Conservation (phyloP, 164 flowering plant species). For the Amborella trichopoda region DNA sequence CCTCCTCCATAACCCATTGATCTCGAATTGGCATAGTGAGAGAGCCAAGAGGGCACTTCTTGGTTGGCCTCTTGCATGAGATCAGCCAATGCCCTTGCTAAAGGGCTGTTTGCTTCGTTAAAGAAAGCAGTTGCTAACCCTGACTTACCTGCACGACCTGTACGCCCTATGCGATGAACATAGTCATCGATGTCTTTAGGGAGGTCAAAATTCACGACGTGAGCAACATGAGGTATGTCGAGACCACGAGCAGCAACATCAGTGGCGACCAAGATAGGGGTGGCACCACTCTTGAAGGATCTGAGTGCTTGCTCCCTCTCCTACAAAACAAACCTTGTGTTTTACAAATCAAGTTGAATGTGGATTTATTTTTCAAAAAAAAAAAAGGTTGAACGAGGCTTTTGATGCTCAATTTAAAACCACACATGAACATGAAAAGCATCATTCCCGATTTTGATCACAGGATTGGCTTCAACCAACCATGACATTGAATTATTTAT, state of each 20-base stretch:
- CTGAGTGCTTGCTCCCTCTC: slow-evolving; percentile 50
- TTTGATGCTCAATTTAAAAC: no score
- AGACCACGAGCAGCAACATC: slow-evolving; percentile 70
- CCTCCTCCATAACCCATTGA: slow-evolving; percentile 20
- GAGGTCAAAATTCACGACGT: slow-evolving; percentile 64
- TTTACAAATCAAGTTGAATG: no score
- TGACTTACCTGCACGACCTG: slow-evolving; percentile 66
- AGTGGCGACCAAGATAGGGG: slow-evolving; percentile 61
- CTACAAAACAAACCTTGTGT: no score
- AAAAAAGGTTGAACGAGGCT: no score
- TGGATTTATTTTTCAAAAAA: no score
- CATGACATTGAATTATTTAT: no score
- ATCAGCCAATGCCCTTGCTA: slow-evolving; percentile 40
- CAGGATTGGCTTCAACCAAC: no score
- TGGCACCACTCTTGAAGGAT: slow-evolving; percentile 39
- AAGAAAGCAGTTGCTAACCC: slow-evolving; percentile 67
- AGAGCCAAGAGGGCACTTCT: slow-evolving; percentile 56
- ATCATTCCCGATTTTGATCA: no score
- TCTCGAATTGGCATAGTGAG: slow-evolving; percentile 21
- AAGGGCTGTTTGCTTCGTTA: slow-evolving; percentile 27
- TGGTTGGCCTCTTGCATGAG: slow-evolving; percentile 61
- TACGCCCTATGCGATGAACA: slow-evolving; percentile 67
- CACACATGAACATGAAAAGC: no score
- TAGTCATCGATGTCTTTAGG: slow-evolving; percentile 61
- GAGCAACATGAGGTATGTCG: slow-evolving; percentile 60